Conservation (phyloP, 306 rosid species). For the Inga oerstediana region DNA sequence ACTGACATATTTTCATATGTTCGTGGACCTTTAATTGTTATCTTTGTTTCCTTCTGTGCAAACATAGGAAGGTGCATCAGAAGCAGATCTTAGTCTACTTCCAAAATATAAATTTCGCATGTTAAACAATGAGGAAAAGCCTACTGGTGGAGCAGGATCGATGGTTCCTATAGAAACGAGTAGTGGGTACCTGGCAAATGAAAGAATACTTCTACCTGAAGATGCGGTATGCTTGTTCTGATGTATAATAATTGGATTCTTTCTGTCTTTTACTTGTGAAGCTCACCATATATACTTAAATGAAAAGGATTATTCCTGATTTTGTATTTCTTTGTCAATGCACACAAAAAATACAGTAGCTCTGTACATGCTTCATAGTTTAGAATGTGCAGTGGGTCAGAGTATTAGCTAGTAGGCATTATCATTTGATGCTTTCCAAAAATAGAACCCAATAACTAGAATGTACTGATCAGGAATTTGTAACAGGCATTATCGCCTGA, state of each 20-base stretch:
- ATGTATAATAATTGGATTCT: conserved; percentile 2
- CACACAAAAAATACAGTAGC: conserved; percentile 3
- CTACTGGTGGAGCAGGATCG: conserved; percentile 74
- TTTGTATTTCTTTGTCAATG: conserved; percentile 18
- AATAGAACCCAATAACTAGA: background rate
- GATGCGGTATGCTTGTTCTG: conserved; percentile 75
- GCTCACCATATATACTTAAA: conserved; percentile 25
- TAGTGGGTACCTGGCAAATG: conserved; percentile 67
- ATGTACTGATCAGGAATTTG: background rate
- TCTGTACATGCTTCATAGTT: background rate
- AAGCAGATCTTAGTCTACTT: conserved; percentile 83
- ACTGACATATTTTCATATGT: conserved; percentile 19
- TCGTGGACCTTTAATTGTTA: conserved; percentile 31
- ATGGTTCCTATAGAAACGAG: conserved; percentile 80
- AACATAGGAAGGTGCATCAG: conserved; percentile 90
- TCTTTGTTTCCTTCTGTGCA: conserved; percentile 30
- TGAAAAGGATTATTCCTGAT: conserved; percentile 17
- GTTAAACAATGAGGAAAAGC: conserved; percentile 52
- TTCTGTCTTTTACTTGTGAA: conserved; percentile 1
- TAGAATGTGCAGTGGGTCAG: background rate
- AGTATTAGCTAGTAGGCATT: background rate
- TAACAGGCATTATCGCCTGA: background rate
- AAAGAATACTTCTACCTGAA: conserved; percentile 68
- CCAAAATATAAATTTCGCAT: conserved; percentile 69
- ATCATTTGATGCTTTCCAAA: background rate